These are phyloP conservation scores for Austroboletus niveus DNA, from an alignment of 1,284 basidiomycete genomes.

Conservation along the genomic window DNA sequence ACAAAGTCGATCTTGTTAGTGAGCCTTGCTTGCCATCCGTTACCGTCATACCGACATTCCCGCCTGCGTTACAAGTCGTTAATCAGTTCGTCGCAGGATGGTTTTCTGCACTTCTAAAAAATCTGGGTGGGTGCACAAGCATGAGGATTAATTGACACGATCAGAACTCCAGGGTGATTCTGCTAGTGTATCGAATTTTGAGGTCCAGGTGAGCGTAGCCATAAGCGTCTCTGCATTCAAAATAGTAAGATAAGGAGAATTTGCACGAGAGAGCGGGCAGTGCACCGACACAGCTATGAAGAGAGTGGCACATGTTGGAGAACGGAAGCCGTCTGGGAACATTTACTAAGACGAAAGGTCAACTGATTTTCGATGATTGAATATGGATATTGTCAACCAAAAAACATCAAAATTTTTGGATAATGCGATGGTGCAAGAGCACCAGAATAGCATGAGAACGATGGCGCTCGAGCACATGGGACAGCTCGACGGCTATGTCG, in stretches of 20 bases:
- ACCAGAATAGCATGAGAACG: slow-evolving; percentile 82
- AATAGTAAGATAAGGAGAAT: slow-evolving; percentile 76
- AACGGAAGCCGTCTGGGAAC: slow-evolving; percentile 8
- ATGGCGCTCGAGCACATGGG: slow-evolving; percentile 70
- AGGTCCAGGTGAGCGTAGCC: slow-evolving; percentile 33
- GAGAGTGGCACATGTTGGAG: slow-evolving; percentile 69
- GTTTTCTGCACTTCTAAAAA: slow-evolving; percentile 2
- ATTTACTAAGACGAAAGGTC: no score
- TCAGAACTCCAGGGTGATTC: slow-evolving; percentile 82
- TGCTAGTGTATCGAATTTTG: slow-evolving; percentile 77
- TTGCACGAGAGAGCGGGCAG: slow-evolving; percentile 90
- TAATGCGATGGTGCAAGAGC: slow-evolving; percentile 56
- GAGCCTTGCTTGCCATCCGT: slow-evolving; percentile 5
- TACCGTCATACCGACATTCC: no score
- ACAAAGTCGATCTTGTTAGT: slow-evolving; percentile 17
- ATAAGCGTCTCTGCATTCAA: slow-evolving; percentile 57
- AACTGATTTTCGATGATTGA: no score
- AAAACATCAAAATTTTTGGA: slow-evolving; percentile 7
- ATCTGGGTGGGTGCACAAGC: no score
- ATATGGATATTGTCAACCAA: no score
- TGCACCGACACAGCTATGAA: slow-evolving; percentile 72
- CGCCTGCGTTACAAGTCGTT: slow-evolving; percentile 36
- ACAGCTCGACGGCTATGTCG: slow-evolving; percentile 10
- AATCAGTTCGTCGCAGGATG: slow-evolving; percentile 20
- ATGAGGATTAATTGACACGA: slow-evolving; percentile 62